Base-by-base conservation (phyloP, 225 moss, liverwort and hornwort species). In the Marchantia paleacea region DNA sequence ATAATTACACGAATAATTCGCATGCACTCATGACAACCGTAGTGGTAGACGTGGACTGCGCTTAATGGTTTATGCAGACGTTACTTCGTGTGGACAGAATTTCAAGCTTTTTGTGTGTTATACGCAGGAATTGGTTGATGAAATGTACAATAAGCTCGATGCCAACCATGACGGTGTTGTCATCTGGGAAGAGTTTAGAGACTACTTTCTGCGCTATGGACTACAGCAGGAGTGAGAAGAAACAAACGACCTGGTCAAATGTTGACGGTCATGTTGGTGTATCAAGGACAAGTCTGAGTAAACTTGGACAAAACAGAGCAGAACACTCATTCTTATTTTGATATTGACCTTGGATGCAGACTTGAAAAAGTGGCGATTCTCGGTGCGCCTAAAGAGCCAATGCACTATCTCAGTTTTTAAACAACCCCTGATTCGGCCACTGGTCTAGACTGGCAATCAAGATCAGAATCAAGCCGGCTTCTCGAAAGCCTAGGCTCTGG, bases 91-190 rank as follows among this genome's bases (percentile, higher is more conserved):
- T 12, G 10, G 12, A 15, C 12, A 6, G 14, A 31, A n/a, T 29
- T 25, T 68, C 29, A 14, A 68, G 6, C 14, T 10, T 11, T 12
- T 4, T n/a, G 12, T 75, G 64, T n/a, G 19, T 15, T 16, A 0
- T 75, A 68, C 80, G 79, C 89, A 94, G 90, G 89, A 89, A 83
- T 82, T 93, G 65, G 83, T 93, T 75, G 90, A 93, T 66, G 90
- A 92, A 65, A 90, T 93, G 93, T 91, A 91, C 81, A 80, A 87
- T 62, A 95, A 91, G 81, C 79, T 93, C 79, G 93, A 93, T 83
- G 90, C 90, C 74, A 91, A 93, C 62, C 81, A 86, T 58, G 95
- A 93, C 81, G 95, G 93, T 18, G 75, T 92, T 73, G 90, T 92
- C 61, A 86, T 91, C 14, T 90, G 91, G 92, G 89, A 90, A 47